Conservation (phyloP, 257 asterid species). For the Solanum chiquidenum region DNA sequence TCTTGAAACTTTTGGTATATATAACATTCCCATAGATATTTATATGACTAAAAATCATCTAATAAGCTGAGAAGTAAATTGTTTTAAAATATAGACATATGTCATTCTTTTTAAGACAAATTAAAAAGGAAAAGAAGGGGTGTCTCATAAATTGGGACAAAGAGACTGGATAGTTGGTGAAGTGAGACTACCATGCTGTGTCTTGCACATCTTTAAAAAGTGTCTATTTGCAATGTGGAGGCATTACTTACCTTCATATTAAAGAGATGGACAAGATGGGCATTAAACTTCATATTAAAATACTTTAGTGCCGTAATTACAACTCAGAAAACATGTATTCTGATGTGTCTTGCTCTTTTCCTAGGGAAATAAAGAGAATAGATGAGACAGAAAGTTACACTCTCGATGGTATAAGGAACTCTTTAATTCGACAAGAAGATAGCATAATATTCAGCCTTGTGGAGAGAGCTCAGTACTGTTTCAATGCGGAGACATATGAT, state of each 20-base stretch:
- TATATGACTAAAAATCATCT: not conserved
- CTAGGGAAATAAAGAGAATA: constrained; percentile 43
- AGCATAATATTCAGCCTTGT: constrained; percentile 80
- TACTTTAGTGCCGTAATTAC: not conserved
- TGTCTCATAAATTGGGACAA: not conserved
- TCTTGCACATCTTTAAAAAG: not conserved
- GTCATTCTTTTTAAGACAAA: not conserved
- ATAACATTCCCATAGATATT: not conserved
- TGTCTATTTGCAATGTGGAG: not conserved
- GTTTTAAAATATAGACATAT: not conserved
- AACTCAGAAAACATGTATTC: constrained; percentile 3
- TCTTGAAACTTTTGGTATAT: not conserved
- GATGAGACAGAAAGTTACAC: constrained; percentile 76
- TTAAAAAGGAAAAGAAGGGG: not conserved
- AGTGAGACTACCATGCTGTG: not conserved
- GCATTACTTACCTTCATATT: not conserved
- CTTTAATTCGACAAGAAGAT: constrained; percentile 85
- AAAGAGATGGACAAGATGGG: not conserved
- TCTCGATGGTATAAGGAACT: constrained; percentile 78
- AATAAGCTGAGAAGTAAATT: not conserved
- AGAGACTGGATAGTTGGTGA: not conserved
- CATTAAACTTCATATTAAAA: not conserved
- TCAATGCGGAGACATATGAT: constrained; percentile 58
- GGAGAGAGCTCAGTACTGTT: constrained; percentile 87
- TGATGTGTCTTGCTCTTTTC: constrained; percentile 4